These are phyloP conservation scores for Komagataella pastoris DNA, from an alignment of 805 yeast genomes.

Conservation along the genomic window DNA sequence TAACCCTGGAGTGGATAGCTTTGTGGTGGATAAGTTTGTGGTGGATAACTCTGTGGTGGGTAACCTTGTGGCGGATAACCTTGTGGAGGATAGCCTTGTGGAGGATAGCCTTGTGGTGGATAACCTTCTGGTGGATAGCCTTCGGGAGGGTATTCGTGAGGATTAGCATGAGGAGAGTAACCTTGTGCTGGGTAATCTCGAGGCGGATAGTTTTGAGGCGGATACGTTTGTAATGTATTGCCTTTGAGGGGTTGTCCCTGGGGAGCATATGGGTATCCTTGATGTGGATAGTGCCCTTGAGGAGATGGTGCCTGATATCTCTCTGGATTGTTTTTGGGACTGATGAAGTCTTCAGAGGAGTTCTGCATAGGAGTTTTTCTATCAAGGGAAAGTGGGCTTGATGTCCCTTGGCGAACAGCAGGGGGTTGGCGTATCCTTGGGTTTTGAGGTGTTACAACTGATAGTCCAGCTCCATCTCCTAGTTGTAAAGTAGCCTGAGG, in stretches of 20 bases:
- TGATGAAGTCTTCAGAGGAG: background rate
- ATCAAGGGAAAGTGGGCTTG: background rate
- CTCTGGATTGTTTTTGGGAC: background rate
- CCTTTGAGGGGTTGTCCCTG: background rate
- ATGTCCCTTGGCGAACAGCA: background rate
- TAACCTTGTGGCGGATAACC: background rate
- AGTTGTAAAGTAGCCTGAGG: background rate
- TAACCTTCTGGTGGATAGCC: background rate
- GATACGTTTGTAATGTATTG: background rate
- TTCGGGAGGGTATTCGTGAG: background rate
- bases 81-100: background rate
- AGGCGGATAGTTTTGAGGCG: background rate
- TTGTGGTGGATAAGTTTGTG: background rate
- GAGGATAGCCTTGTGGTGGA: background rate
- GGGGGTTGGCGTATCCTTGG: background rate
- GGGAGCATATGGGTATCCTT: background rate
- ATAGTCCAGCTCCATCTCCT: background rate
- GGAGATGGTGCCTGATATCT: background rate
- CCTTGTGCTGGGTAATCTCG: background rate
- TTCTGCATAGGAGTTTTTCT: background rate
- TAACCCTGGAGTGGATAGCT: background rate
- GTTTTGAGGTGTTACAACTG: background rate
- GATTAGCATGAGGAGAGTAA: background rate
- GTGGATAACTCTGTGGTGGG: background rate
- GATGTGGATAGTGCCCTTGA: background rate